A percentile compares a stretch with the other conserved stretches of the same genome.
Evolutionary conservation across 306 rosid genomes (phyloP).

Genomic region (Trichosanthes truncata): DNA sequence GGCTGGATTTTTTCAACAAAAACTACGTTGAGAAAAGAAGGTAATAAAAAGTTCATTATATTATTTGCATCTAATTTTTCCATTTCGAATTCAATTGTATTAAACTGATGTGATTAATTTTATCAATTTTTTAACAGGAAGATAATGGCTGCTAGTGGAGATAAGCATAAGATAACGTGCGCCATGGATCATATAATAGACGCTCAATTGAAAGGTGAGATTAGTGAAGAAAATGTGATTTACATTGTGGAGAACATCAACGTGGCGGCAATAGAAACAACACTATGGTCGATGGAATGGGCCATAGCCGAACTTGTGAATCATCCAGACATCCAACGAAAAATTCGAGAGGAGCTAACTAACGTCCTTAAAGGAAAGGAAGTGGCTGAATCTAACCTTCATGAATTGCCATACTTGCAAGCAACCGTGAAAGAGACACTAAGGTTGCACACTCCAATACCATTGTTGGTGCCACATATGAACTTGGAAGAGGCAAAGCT

Average conservation of each 20-base stretch:
- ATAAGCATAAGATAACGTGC: constrained; percentile 51
- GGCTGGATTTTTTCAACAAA: constrained; percentile 60
- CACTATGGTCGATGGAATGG: constrained; percentile 92
- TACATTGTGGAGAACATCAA: constrained; percentile 80
- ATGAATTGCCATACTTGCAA: constrained; percentile 51
- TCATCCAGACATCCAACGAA: constrained; percentile 48
- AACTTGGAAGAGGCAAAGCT: constrained; percentile 75
- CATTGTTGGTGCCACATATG: constrained; percentile 79
- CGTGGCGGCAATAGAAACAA: constrained; percentile 73
- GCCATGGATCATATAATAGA: constrained; percentile 84
- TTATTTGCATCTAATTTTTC: too few relatives aligned
- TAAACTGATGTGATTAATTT: neutral
- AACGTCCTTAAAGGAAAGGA: constrained; percentile 33
- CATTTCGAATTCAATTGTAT: neutral
- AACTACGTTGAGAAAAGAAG: constrained; percentile 47
- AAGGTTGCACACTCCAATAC: constrained; percentile 68
- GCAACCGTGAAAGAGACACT: constrained; percentile 69
- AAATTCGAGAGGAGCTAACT: constrained; percentile 44
- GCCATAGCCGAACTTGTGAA: constrained; percentile 81
- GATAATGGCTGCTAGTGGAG: constrained; percentile 57
- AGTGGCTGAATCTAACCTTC: constrained; percentile 60
- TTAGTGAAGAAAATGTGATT: constrained; percentile 59
- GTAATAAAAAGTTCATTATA: constrained; percentile 28
- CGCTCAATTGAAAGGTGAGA: constrained; percentile 68
- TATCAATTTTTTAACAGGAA: constrained; percentile 15